Evolutionary conservation across 768 basidiomycete species (phyloP), one percentile per base, ranked within the genome.

Genomic region (Auriscalpium vulgare): DNA sequence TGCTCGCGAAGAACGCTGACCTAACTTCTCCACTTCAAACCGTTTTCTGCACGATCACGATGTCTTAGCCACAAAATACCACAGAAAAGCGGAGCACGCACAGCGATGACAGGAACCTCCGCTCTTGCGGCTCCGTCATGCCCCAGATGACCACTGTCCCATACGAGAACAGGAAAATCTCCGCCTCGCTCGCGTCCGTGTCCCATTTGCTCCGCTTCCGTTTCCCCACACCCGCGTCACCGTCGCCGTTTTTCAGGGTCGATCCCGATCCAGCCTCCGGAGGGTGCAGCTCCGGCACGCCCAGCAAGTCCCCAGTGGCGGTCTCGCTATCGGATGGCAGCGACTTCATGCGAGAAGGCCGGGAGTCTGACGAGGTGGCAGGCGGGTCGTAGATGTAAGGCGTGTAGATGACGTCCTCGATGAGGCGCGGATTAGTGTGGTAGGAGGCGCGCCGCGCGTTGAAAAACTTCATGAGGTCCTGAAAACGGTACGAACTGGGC

Each of bases 121-220:
- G 88, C 74, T 97, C 95, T 65, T 97, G 91, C 6, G 83, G 75
- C 67, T 97, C 92, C 40, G 90, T 87, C 94, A 97, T 97, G 23
- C 95, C 95, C 95, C 95, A 97, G 51, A 95, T 90, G 23, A 97
- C 95, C 29, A 95, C 89, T 0, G 91, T 94, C 11, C 95, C 95
- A 67, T 95, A 97, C 59, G 87, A 82, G 70, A 97, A 97, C 61
- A 97, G 72, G 69, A 95, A 97, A 54, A 97, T 88, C 70, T 97
- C 95, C 9, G 89, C 88, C 60, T 87, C 85, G 36, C 78, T 79
- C 19, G 36, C 55, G 37, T 80, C 75, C 35, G 83, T 77, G 62
- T 85, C 71, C 65, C 87, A 88, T 69, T 84, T 86, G 66, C 80
- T 85, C 37, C 51, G 50, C 58, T 78, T 78, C 65, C 79, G 84